A percentile compares a stretch with the other conserved stretches of the same genome.
These are phyloP conservation scores for Trichoderma breve DNA, from an alignment of 2,329 filamentous ascomycete species.

Conservation along the genomic window DNA sequence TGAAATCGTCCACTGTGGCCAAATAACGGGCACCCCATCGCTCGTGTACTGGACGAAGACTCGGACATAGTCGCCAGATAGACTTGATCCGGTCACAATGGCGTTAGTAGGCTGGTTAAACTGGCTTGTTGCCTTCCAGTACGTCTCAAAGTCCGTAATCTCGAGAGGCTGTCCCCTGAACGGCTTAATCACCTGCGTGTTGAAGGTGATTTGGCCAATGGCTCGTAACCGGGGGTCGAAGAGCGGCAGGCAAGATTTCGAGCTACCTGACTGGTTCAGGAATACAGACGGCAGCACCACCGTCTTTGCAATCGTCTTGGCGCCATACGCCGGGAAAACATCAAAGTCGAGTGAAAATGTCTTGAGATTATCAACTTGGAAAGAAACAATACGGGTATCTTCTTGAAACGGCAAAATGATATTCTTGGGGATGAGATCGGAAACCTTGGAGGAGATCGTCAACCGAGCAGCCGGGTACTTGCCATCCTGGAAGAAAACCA, in stretches of 20 bases:
- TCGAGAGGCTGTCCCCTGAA: conserved; percentile 90
- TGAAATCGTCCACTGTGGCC: conserved; percentile 77
- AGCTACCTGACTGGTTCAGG: conserved; percentile 69
- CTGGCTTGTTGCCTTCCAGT: conserved; percentile 98
- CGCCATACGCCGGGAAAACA: conserved; percentile 94
- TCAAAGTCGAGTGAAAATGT: conserved; percentile 96
- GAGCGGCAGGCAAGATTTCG: conserved; percentile 78
- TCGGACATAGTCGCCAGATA: conserved; percentile 92
- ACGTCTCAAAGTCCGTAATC: conserved; percentile 97
- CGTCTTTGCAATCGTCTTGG: conserved; percentile 94
- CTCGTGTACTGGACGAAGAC: conserved; percentile 89
- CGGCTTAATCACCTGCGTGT: conserved; percentile 93
- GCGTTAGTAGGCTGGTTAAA: conserved; percentile 77
- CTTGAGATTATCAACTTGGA: conserved; percentile 92
- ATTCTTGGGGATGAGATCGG: conserved; percentile 94
- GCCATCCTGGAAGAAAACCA: conserved; percentile 94
- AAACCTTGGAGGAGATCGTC: conserved; percentile 94
- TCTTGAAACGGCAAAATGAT: conserved; percentile 94
- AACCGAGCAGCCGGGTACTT: conserved; percentile 94
- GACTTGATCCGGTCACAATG: conserved; percentile 88
- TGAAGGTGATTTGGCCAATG: conserved; percentile 92
- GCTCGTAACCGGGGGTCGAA: conserved; percentile 89
- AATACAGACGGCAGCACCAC: conserved; percentile 89
- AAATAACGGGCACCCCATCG: conserved; percentile 83
- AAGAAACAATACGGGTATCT: conserved; percentile 88